These are phyloP conservation scores for Urochloa ruziziensis DNA, from an alignment of 176 grass and related monocot genomes.

Conservation along the genomic window DNA sequence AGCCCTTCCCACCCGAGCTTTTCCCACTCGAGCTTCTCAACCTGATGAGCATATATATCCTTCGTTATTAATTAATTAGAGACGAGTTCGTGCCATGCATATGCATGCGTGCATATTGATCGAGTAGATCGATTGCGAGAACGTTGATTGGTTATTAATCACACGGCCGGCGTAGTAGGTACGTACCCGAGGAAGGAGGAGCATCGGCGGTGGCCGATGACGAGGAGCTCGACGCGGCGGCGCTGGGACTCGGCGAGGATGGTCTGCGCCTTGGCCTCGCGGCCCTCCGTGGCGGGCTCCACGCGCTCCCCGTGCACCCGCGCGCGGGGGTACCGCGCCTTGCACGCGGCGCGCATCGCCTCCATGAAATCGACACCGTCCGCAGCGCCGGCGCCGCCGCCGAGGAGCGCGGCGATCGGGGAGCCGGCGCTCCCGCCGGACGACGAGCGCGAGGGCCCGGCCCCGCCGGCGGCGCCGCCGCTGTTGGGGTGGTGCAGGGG, in stretches of 20 bases:
- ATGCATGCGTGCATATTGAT: no score
- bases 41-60: neutral
- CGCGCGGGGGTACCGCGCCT: slow-evolving; percentile 47
- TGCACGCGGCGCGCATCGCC: slow-evolving; percentile 61
- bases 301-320: slow-evolving; percentile 49
- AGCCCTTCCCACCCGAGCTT: slow-evolving; percentile 43
- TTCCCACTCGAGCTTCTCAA: slow-evolving; percentile 42
- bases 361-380: slow-evolving; percentile 58
- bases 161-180: neutral
- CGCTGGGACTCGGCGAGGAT: slow-evolving; percentile 62
- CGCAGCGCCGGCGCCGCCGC: neutral
- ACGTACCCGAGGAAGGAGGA: slow-evolving; percentile 66
- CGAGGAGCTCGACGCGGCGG: slow-evolving; percentile 67
- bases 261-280: slow-evolving; percentile 69
- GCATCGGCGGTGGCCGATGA: slow-evolving; percentile 65
- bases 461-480: slow-evolving; percentile 19
- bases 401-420: slow-evolving; percentile 29
- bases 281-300: slow-evolving; percentile 61
- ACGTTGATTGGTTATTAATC: neutral
- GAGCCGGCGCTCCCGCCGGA: slow-evolving; percentile 18
- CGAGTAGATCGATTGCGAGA: neutral
- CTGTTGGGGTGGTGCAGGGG: slow-evolving; percentile 15
- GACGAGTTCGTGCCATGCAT: no score
- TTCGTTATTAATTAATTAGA: neutral
- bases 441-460: slow-evolving; percentile 9